Conservation (phyloP, 2,329 filamentous ascomycete species). For the Fusarium bactridioides region DNA sequence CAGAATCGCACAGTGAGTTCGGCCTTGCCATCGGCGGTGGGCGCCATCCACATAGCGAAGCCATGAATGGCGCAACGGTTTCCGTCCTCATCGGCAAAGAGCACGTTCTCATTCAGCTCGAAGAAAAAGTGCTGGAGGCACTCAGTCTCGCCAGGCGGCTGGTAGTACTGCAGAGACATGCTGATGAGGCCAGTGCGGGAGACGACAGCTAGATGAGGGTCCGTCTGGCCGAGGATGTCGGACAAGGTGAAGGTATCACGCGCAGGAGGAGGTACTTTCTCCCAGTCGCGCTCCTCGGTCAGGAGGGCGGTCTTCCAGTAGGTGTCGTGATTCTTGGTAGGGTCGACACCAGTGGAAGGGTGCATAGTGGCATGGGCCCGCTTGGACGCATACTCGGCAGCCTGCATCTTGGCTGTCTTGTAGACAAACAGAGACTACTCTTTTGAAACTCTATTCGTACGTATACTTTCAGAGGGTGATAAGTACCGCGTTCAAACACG, state of each 20-base stretch:
- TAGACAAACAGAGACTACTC: not conserved
- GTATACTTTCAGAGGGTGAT: not conserved
- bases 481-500: not conserved
- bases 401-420: not conserved
- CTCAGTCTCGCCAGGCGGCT: not conserved
- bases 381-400: not conserved
- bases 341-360: not conserved
- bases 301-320: not conserved
- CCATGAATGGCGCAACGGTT: not conserved
- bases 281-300: not conserved
- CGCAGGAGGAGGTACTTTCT: not conserved
- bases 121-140: not conserved
- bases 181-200: not conserved
- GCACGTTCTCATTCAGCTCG: not conserved
- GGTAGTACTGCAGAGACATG: constrained; percentile 1
- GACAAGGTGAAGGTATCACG: constrained; percentile 2
- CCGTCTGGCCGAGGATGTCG: not conserved
- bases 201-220: not conserved
- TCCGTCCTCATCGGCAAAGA: not conserved
- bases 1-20: constrained; percentile 4
- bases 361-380: not conserved
- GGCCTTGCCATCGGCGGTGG: not conserved
- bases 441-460: not conserved
- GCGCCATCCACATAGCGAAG: constrained; percentile 18
- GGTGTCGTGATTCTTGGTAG: not conserved